Evolutionary conservation across 2,329 filamentous ascomycete genomes (phyloP).

Genomic region (Apiospora hydei): DNA sequence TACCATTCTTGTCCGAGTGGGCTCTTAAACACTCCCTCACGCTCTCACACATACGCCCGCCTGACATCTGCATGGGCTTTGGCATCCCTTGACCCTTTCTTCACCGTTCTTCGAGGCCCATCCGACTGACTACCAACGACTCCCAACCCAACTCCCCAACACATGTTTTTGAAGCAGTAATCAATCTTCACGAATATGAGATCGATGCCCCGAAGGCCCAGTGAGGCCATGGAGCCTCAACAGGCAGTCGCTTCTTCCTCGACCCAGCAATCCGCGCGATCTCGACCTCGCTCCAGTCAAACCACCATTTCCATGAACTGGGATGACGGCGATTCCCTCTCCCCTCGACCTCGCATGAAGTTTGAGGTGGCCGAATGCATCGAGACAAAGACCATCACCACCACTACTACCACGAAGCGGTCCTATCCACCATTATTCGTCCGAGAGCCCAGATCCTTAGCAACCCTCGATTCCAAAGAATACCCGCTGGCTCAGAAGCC

Average conservation of each 20-base stretch:
- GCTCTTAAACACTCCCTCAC: neutral
- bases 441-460: slow-evolving; percentile 72
- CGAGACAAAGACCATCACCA: slow-evolving; percentile 80
- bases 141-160: slow-evolving; percentile 8
- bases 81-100: slow-evolving; percentile 17
- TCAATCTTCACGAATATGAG: slow-evolving; percentile 18
- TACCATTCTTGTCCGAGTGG: slow-evolving; percentile 18
- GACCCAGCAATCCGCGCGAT: slow-evolving; percentile 32
- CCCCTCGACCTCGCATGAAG: slow-evolving; percentile 53
- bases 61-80: slow-evolving; percentile 14
- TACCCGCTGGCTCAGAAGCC: slow-evolving; percentile 87
- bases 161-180: slow-evolving; percentile 20
- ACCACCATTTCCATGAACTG: slow-evolving; percentile 57
- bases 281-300: slow-evolving; percentile 48
- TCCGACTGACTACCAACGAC: neutral
- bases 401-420: slow-evolving; percentile 87
- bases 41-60: neutral
- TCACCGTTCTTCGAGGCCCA: slow-evolving; percentile 11
- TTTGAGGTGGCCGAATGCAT: slow-evolving; percentile 70
- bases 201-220: slow-evolving; percentile 21
- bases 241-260: slow-evolving; percentile 29
- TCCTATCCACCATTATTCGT: slow-evolving; percentile 87
- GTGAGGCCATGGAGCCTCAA: neutral
- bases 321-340: slow-evolving; percentile 48
- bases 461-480: slow-evolving; percentile 82